Conservation (phyloP, 2,329 filamentous ascomycete species). For the Alternaria rosae region DNA sequence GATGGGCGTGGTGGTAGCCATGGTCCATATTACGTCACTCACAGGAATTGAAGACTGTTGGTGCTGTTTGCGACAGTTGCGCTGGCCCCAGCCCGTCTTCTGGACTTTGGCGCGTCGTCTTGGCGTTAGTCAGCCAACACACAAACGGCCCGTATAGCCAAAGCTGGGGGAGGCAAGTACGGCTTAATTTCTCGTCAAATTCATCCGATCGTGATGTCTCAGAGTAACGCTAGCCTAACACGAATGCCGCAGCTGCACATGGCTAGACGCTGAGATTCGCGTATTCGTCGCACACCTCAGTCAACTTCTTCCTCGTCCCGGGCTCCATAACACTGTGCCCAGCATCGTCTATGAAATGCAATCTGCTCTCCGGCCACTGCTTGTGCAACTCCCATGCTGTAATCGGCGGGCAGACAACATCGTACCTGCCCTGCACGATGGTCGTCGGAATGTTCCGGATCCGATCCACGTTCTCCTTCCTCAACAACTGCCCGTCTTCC, state of each 20-base stretch:
- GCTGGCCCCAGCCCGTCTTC: neutral
- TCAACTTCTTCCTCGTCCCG: conserved; percentile 33
- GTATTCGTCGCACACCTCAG: conserved; percentile 36
- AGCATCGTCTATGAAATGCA: conserved; percentile 45
- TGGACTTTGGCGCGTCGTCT: neutral
- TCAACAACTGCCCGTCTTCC: conserved; percentile 52
- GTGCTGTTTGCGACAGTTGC: neutral
- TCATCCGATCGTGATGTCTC: neutral
- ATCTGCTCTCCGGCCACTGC: conserved; percentile 44
- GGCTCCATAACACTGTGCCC: conserved; percentile 46
- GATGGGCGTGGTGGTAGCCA: neutral
- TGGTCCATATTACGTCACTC: neutral
- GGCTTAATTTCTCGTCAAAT: neutral
- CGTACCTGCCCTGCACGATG: conserved; percentile 58
- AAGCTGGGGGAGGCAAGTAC: neutral
- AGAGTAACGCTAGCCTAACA: neutral
- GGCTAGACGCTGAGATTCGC: conserved; percentile 9
- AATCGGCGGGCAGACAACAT: conserved; percentile 55
- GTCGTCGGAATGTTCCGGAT: conserved; percentile 49
- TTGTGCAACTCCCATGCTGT: conserved; percentile 55
- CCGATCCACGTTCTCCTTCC: conserved; percentile 42
- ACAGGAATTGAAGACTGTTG: neutral
- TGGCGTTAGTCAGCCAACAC: neutral
- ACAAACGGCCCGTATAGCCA: neutral
- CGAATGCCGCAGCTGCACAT: neutral